Base-by-base conservation (phyloP, 352 stramenopile genomes). In the Salisapilia sapeloensis region DNA sequence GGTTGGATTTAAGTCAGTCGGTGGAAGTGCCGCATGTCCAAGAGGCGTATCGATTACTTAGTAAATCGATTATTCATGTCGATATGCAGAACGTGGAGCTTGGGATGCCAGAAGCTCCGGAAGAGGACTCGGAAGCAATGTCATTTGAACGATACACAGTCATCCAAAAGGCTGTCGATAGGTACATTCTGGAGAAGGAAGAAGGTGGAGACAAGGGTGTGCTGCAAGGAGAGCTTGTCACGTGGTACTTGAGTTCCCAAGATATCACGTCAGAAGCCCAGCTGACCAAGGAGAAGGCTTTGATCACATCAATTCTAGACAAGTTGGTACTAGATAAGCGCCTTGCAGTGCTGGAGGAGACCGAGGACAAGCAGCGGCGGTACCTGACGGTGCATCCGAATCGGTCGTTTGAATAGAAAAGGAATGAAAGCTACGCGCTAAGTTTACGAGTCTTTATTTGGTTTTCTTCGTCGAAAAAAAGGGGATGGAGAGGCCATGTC, bases 41-140 rank as follows among this genome's bases (percentile, higher is more conserved):
- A 36, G 93, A 98, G 53, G 94, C 96, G 0, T 99, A 96, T 44
- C 74, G 94, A 0, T 50, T 99, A 4, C 55, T 99, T 16, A 91
- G 93, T 50, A 98, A 97, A 46, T 97, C 80, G 24, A 98, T 99
- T 43, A 98, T 99, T 47, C 89, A 97, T 63, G 94, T 99, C 3
- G 95, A 99, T 42, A 97, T 87, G 29, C 87, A 96, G 44, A 91
- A 97, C 58, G 83, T 99, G 4, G 81, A 95, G 42, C 51, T 96
- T 9, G 81, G 96, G 15, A 41, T 89, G 39, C 66, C 70, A 0
- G 47, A 62, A 15, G 31, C 67, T 6, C 27, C 44, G 2, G 17
- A 29, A 14, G 40, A 44, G 6, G 53, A 51, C 9, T 31, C 19
- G 10, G 81, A 91, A 10, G 76, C 66, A 21, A 53, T 89, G 27